Conservation (phyloP, 2,329 filamentous ascomycete species). For the Sordariomycetes sp. region DNA sequence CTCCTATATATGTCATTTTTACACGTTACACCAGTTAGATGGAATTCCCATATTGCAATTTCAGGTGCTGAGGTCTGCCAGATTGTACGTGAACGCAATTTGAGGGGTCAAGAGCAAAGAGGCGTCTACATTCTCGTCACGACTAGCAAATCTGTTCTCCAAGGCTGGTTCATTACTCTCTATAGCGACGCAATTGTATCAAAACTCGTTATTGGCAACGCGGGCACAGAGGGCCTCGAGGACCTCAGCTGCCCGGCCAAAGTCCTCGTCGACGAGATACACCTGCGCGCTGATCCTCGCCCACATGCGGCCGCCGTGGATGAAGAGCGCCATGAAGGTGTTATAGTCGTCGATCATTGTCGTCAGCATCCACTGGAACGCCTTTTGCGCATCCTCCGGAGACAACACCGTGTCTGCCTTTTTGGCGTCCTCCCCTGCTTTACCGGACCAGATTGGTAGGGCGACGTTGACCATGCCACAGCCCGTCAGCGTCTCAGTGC, state of each 20-base stretch:
- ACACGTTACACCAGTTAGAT: too few species aligned
- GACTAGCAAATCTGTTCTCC: too few species aligned
- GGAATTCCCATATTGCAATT: too few species aligned
- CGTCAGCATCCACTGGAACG: constrained; percentile 44
- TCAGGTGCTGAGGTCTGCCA: too few species aligned
- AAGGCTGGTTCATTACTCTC: too few species aligned
- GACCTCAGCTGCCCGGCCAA: constrained; percentile 51
- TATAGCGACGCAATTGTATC: too few species aligned
- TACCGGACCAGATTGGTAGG: constrained; percentile 43
- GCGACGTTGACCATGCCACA: constrained; percentile 64
- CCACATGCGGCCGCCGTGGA: constrained; percentile 53
- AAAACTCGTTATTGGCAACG: constrained; percentile 20
- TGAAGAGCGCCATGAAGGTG: constrained; percentile 57
- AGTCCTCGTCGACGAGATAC: constrained; percentile 71
- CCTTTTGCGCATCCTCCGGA: constrained; percentile 16
- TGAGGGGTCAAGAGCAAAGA: too few species aligned
- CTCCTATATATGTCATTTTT: too few species aligned
- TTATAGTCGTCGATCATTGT: constrained; percentile 44
- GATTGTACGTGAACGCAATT: too few species aligned
- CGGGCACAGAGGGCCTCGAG: constrained; percentile 36
- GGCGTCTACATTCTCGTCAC: too few species aligned
- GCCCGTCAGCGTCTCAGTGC: constrained; percentile 41
- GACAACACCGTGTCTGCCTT: constrained; percentile 16
- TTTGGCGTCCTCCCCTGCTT: constrained; percentile 10
- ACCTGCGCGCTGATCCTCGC: constrained; percentile 66